phyloP scores from a whole-genome alignment of 192 early-diverging fungal genomes.

The Linderina pennispora region DNA sequence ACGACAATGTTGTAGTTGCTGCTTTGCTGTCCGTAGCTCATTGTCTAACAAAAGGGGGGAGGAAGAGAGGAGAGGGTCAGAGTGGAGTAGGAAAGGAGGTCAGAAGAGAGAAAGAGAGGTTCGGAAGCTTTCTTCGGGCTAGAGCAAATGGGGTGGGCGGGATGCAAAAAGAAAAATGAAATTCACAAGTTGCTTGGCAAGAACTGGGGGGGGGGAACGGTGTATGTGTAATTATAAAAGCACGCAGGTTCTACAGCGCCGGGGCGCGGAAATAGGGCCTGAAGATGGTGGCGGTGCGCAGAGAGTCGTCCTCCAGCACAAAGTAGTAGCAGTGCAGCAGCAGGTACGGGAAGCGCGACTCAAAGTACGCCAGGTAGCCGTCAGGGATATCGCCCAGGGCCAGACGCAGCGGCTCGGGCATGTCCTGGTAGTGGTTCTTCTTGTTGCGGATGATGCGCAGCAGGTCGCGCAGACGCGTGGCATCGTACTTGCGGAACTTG shows the following conservation, averaged over 20 bases:
- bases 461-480: constrained; percentile 73
- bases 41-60: constrained; percentile 1
- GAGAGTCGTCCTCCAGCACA: constrained; percentile 57
- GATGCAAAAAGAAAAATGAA: background rate
- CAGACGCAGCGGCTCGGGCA: constrained; percentile 67
- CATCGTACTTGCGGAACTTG: constrained; percentile 93
- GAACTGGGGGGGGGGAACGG: no score
- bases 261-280: constrained; percentile 58
- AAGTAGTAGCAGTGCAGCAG: constrained; percentile 86
- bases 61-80: background rate
- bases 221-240: no score
- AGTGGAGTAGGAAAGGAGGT: no score
- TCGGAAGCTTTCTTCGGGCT: no score
- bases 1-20: constrained; percentile 48
- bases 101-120: background rate
- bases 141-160: no score
- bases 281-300: constrained; percentile 61
- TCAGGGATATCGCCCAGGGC: constrained; percentile 80
- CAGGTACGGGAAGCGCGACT: constrained; percentile 80
- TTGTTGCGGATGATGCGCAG: constrained; percentile 91
- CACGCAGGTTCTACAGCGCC: constrained; percentile 18
- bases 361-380: constrained; percentile 85
- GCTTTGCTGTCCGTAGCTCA: constrained; percentile 23
- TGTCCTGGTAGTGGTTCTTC: constrained; percentile 97
- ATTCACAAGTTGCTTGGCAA: no score